Evolutionary conservation across 2,329 filamentous ascomycete species (phyloP).

Genomic region (Penicillium concentricum): DNA sequence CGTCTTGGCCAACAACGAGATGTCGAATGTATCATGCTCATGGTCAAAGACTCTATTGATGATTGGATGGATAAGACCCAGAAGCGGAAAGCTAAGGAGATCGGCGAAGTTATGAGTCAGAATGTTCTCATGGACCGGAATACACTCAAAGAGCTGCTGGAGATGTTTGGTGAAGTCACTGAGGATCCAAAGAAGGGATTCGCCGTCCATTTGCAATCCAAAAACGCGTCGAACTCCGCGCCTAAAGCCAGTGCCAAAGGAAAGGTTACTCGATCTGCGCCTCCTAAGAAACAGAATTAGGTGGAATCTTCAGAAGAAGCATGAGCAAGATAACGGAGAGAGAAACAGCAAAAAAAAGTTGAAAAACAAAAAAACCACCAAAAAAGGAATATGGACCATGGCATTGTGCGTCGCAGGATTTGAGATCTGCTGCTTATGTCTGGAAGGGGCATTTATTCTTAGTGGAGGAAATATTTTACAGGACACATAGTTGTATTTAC

Average conservation of each 20-base stretch:
- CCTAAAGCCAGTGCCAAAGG: neutral
- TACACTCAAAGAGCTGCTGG: conserved; percentile 22
- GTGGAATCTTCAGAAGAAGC: neutral
- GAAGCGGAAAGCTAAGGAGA: conserved; percentile 45
- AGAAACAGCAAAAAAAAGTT: neutral
- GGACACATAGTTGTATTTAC: neutral
- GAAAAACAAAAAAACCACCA: neutral
- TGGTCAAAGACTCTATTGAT: conserved; percentile 59
- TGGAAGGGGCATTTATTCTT: neutral
- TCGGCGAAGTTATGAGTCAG: conserved; percentile 26
- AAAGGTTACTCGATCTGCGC: neutral
- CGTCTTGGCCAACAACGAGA: conserved; percentile 64
- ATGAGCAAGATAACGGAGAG: neutral
- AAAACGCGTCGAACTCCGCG: neutral
- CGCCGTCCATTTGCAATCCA: neutral
- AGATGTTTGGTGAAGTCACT: conserved; percentile 22
- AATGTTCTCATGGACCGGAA: conserved; percentile 14
- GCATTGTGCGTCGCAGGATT: neutral
- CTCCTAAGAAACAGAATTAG: neutral
- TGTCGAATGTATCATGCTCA: conserved; percentile 59
- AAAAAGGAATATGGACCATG: neutral
- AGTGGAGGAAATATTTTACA: neutral
- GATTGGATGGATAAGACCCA: conserved; percentile 58
- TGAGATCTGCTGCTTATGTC: neutral
- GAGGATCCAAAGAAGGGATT: neutral